Evolutionary conservation across 2,329 filamentous ascomycete genomes (phyloP).

Genomic region (Nemania bipapillata): DNA sequence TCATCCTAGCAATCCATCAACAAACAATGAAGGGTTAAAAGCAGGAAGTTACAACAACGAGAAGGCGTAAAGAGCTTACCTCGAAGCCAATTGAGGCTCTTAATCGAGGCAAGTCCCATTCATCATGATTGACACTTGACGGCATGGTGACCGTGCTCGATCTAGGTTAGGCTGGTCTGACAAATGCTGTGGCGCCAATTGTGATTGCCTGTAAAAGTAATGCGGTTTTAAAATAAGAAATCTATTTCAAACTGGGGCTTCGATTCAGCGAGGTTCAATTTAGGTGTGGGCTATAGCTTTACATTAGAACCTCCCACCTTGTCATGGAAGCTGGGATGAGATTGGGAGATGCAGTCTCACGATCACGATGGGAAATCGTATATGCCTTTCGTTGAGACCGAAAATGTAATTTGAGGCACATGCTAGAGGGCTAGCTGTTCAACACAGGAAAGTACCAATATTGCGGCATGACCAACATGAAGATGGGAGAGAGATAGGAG

Average conservation of each 20-base stretch:
- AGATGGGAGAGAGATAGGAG: neutral
- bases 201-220: neutral
- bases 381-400: slow-evolving; percentile 1
- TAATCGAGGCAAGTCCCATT: slow-evolving; percentile 52
- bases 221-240: neutral
- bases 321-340: neutral
- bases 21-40: slow-evolving; percentile 10
- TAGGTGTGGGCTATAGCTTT: neutral
- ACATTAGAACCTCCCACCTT: neutral
- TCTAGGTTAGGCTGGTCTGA: neutral
- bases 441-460: neutral
- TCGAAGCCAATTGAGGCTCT: slow-evolving; percentile 52
- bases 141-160: slow-evolving; percentile 44
- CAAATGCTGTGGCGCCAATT: neutral
- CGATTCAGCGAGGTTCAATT: neutral
- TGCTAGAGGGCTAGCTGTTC: neutral
- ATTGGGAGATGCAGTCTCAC: neutral
- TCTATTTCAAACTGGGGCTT: neutral
- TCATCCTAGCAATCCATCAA: slow-evolving; percentile 47
- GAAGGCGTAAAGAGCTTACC: slow-evolving; percentile 39
- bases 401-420: neutral
- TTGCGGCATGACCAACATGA: slow-evolving; percentile 10
- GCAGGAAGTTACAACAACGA: slow-evolving; percentile 5
- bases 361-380: neutral
- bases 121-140: slow-evolving; percentile 47